Conservation (phyloP, 1,139 yeast genomes). For the Saccharomyces hybrid region DNA sequence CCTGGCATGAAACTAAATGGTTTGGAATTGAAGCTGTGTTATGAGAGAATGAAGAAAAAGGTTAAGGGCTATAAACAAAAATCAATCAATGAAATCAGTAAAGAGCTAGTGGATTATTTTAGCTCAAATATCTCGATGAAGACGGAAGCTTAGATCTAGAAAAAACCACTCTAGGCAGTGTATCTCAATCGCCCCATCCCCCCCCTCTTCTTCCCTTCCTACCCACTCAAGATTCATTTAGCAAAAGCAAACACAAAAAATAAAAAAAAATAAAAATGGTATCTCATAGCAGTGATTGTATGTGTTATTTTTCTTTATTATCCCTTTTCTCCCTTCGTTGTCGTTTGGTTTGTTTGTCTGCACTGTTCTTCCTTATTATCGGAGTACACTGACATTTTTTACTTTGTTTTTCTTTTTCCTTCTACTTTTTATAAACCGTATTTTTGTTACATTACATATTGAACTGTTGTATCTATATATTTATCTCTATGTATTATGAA, state of each 20-base stretch:
- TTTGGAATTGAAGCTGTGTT: slow-evolving; percentile 40
- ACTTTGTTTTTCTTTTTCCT: neutral
- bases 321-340: neutral
- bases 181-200: neutral
- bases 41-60: slow-evolving; percentile 39
- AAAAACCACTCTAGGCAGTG: neutral
- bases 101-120: slow-evolving; percentile 22
- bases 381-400: neutral
- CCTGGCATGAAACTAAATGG: slow-evolving; percentile 41
- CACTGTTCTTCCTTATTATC: neutral
- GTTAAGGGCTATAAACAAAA: slow-evolving; percentile 37
- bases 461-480: neutral
- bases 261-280: neutral
- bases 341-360: neutral
- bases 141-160: slow-evolving; percentile 4
- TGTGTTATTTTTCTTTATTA: neutral
- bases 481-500: neutral
- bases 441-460: neutral
- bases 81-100: slow-evolving; percentile 36
- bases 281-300: neutral
- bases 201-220: neutral
- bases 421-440: neutral
- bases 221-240: neutral
- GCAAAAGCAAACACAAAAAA: neutral
- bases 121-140: slow-evolving; percentile 16